A percentile compares a stretch with the other conserved stretches of the same genome.
Conservation (phyloP, 2,329 filamentous ascomycete genomes). For the Fusarium nisikadoi region DNA sequence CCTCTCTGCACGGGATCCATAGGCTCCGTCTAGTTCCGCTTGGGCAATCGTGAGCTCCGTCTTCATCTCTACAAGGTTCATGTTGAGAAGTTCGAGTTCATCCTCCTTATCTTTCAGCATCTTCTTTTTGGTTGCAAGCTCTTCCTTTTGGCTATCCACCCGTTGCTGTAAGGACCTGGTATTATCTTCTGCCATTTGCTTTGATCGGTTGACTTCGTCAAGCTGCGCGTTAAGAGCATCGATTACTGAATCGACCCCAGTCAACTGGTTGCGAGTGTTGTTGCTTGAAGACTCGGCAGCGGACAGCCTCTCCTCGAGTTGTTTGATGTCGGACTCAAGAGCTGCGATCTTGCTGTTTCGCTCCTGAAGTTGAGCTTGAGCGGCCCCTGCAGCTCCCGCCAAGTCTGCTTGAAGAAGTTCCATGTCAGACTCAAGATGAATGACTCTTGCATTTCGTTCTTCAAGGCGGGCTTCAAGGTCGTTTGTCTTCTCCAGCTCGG, state of each 20-base stretch:
- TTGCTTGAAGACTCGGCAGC: slow-evolving; percentile 53
- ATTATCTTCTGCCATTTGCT: slow-evolving; percentile 44
- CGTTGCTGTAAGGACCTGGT: slow-evolving; percentile 42
- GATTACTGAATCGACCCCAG: slow-evolving; percentile 46
- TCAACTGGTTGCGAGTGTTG: slow-evolving; percentile 50
- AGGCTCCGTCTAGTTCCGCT: slow-evolving; percentile 71
- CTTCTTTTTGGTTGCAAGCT: slow-evolving; percentile 52
- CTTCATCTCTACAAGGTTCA: slow-evolving; percentile 67
- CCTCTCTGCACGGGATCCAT: slow-evolving; percentile 68
- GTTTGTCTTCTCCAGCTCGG: slow-evolving; percentile 31
- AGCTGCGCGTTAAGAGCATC: slow-evolving; percentile 45
- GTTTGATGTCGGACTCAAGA: slow-evolving; percentile 52
- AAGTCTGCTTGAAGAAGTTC: slow-evolving; percentile 42
- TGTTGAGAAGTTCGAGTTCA: slow-evolving; percentile 62
- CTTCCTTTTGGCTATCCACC: slow-evolving; percentile 33
- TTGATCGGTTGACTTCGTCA: slow-evolving; percentile 44
- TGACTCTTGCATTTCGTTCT: slow-evolving; percentile 34
- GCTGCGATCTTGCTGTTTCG: slow-evolving; percentile 56
- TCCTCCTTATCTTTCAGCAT: slow-evolving; percentile 60
- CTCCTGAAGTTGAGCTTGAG: slow-evolving; percentile 45
- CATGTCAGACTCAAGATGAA: slow-evolving; percentile 48
- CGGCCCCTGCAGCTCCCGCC: slow-evolving; percentile 27
- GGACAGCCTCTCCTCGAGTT: slow-evolving; percentile 41
- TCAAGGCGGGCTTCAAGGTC: slow-evolving; percentile 31
- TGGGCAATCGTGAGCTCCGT: slow-evolving; percentile 70